Conservation (phyloP, 1,139 yeast genomes). For the Yueomyces sp. region DNA sequence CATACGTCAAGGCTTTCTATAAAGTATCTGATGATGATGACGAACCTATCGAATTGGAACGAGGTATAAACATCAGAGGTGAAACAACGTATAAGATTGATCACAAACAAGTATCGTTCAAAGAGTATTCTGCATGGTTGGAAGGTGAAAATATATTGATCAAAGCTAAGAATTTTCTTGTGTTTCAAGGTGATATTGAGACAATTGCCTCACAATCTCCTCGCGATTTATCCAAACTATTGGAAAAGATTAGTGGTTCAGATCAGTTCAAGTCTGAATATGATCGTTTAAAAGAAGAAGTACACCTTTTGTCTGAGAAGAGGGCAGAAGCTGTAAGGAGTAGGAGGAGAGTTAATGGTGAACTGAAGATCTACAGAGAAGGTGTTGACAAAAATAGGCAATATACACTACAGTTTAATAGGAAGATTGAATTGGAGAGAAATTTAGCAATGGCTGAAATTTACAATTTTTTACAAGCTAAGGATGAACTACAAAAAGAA, state of each 20-base stretch:
- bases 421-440: conserved; percentile 36
- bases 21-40: conserved; percentile 48
- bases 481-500: conserved; percentile 23
- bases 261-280: conserved; percentile 54
- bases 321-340: conserved; percentile 57
- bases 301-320: conserved; percentile 53
- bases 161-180: conserved; percentile 83
- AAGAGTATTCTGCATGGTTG: conserved; percentile 52
- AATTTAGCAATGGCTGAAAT: conserved; percentile 51
- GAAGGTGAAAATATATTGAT: conserved; percentile 76
- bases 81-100: conserved; percentile 61
- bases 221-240: conserved; percentile 52
- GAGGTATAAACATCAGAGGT: conserved; percentile 41
- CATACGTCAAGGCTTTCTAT: conserved; percentile 75
- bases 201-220: conserved; percentile 85
- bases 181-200: conserved; percentile 95
- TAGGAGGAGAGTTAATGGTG: conserved; percentile 62
- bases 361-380: conserved; percentile 66
- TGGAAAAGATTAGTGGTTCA: conserved; percentile 82
- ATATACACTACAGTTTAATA: conserved; percentile 45
- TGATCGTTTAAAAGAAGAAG: conserved; percentile 52
- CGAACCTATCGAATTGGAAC: conserved; percentile 27
- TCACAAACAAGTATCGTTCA: conserved; percentile 46
- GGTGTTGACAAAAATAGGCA: conserved; percentile 64
- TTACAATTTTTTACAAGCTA: conserved; percentile 48